phyloP scores from a whole-genome alignment of 2,329 filamentous ascomycete genomes.

The Aureobasidium musti region DNA sequence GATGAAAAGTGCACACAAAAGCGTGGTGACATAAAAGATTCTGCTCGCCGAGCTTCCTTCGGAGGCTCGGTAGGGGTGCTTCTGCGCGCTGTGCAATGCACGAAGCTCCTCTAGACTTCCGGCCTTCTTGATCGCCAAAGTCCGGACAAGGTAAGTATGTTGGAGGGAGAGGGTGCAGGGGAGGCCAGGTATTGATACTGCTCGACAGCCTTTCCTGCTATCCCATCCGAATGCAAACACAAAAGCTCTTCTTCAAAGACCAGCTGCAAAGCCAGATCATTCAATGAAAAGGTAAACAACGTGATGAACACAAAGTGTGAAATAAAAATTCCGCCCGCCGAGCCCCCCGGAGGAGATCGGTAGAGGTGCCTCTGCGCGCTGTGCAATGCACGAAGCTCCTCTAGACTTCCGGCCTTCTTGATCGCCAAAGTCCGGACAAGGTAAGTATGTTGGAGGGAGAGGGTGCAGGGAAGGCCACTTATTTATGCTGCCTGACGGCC shows the following conservation, averaged over 20 bases:
- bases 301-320: not conserved
- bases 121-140: conserved; percentile 25
- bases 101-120: not conserved
- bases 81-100: conserved; percentile 31
- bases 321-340: conserved; percentile 19
- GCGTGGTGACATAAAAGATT: conserved; percentile 27
- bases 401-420: conserved; percentile 6
- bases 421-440: conserved; percentile 17
- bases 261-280: not conserved
- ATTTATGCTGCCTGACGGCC: no score
- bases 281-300: conserved; percentile 30
- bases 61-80: conserved; percentile 16
- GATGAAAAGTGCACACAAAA: conserved; percentile 25
- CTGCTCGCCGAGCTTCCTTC: conserved; percentile 9
- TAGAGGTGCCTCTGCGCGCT: conserved; percentile 23
- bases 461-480: not conserved
- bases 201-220: no score
- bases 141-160: conserved; percentile 25
- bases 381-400: conserved; percentile 29
- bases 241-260: conserved; percentile 27
- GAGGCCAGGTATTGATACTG: no score
- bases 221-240: no score
- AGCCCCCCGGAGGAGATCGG: conserved; percentile 29
- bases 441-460: conserved; percentile 14
- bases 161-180: not conserved